Base-by-base conservation (phyloP, 116 monocot genomes). In the Zostera marina region DNA sequence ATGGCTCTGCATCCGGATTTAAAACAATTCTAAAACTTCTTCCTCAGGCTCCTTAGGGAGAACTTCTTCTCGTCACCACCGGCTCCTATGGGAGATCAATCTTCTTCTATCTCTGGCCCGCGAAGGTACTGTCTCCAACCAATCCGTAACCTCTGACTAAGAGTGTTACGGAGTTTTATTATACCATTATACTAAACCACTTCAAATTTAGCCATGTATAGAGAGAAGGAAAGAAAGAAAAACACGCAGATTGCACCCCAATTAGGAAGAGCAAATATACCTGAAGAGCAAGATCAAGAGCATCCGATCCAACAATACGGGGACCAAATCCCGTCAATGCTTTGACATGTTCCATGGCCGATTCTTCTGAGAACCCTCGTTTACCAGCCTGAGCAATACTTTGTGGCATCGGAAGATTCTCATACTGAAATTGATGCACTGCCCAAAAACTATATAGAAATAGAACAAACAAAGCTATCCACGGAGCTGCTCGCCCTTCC, bases 291-390 rank as follows among this genome's bases (percentile, higher is more conserved):
- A 74, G 64, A 64, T 96, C 89, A 52, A 89, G 76, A 19, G 89
- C 73, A 67, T 85, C 74, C 26, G 96, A 85, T 60, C 85, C 89
- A 67, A 96, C 75, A 53, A 85, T 82, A 68, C 82, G 96, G 63
- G 96, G 96, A 42, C 89, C 96, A 53, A 84, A 72, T 25, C 49
- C 63, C 44, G 96, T 76, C 69, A 96, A 77, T 44, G 85, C 62
- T 47, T 76, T 84, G 20, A 96, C 96, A 78, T 96, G 96, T 40
- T 67, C 52, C 69, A 96, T 62, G 3, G 96, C 89, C 8, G 67
- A 80, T 26, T 65, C 72, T 73, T 96, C 96, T 39, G 96, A 81
- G 72, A 96, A 96, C 16, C 96, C 96, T 17, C 96, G 51, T 59
- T 96, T 96, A 11, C 96, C 89, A 9, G 80, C 89, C 71, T 85